Percentiles rank a stretch among this genome's conserved stretches.
Evolutionary conservation across 257 asterid genomes (phyloP).

Genomic region (Solanum chaucha): DNA sequence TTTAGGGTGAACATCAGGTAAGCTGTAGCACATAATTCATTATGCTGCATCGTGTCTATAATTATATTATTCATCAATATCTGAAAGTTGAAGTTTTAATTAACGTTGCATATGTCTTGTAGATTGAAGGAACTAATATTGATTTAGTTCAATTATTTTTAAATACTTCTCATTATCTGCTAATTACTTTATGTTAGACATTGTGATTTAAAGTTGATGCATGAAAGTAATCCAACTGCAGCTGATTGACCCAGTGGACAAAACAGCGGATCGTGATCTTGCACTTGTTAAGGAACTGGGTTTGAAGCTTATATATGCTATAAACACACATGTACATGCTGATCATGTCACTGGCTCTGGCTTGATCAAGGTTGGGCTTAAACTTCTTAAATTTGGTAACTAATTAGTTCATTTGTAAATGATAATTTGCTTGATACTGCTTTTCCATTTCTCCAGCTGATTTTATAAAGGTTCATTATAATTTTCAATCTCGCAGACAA

Average conservation of each 20-base stretch:
- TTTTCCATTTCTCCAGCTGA: background rate
- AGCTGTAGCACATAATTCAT: background rate
- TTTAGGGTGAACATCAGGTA: background rate
- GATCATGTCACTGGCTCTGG: constrained; percentile 97
- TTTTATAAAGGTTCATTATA: constrained; percentile 2
- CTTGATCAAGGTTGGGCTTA: constrained; percentile 54
- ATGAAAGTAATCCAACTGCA: constrained; percentile 16
- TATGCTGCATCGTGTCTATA: background rate
- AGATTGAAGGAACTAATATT: background rate
- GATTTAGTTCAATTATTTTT: background rate
- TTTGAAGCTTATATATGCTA: constrained; percentile 78
- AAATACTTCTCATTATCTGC: background rate
- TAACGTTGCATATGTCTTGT: background rate
- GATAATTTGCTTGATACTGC: background rate
- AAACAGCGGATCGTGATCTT: constrained; percentile 75
- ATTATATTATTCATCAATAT: background rate
- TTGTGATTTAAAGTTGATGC: background rate
- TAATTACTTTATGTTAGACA: background rate
- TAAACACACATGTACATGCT: constrained; percentile 97
- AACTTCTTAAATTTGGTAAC: background rate
- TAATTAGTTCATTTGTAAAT: background rate
- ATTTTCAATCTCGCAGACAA: constrained; percentile 35
- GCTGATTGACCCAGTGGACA: constrained; percentile 97
- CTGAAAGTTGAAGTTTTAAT: background rate
- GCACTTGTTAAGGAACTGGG: constrained; percentile 81